Conservation (phyloP, 1,139 yeast species). For the Candida sojae region DNA sequence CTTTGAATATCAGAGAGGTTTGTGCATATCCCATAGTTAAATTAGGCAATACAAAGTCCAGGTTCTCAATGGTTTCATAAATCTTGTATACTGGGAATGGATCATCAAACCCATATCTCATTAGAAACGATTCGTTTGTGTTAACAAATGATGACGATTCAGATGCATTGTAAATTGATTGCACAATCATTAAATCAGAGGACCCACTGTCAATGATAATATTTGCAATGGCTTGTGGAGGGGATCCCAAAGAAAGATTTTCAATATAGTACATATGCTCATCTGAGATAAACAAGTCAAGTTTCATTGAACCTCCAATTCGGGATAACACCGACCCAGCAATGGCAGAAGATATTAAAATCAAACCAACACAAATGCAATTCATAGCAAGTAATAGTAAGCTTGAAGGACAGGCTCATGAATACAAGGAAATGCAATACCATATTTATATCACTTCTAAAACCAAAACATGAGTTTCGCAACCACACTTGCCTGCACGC, state of each 20-base stretch:
- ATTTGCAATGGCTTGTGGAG: constrained; percentile 16
- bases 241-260: constrained; percentile 19
- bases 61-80: constrained; percentile 14
- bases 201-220: constrained; percentile 25
- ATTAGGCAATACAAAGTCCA: constrained; percentile 5
- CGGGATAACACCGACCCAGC: neutral
- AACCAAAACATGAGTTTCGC: neutral
- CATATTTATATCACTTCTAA: neutral
- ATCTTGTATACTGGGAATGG: constrained; percentile 12
- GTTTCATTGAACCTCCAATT: neutral
- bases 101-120: constrained; percentile 19
- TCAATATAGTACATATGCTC: constrained; percentile 15
- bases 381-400: neutral
- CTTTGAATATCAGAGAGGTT: constrained; percentile 6
- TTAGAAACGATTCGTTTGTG: constrained; percentile 9
- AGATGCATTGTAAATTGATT: constrained; percentile 10
- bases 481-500: neutral
- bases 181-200: constrained; percentile 20
- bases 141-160: constrained; percentile 15
- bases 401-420: neutral
- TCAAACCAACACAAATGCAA: neutral
- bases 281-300: constrained; percentile 1
- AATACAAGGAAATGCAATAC: neutral
- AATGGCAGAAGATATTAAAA: neutral
- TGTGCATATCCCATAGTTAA: constrained; percentile 9